phyloP scores from a whole-genome alignment of 345 rosid species.

The Triadica sebifera region DNA sequence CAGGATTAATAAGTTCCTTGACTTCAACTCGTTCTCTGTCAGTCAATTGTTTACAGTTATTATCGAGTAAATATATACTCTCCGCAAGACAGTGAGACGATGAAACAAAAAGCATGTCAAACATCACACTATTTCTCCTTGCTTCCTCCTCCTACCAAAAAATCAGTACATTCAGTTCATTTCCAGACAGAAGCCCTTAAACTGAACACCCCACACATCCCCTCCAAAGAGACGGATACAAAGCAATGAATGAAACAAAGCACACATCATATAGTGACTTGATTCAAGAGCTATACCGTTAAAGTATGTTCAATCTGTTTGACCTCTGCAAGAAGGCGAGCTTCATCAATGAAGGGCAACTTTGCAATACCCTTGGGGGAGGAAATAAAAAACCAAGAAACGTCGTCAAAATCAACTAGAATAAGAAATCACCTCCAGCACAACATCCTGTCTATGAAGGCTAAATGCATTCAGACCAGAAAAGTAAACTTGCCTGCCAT shows the following conservation, averaged over 20 bases:
- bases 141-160: constrained; percentile 68
- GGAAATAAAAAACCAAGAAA: constrained; percentile 9
- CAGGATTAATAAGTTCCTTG: constrained; percentile 57
- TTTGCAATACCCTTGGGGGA: constrained; percentile 67
- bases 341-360: constrained; percentile 89
- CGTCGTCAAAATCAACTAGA: not conserved
- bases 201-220: not conserved
- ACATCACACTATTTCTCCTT: constrained; percentile 69
- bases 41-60: constrained; percentile 49
- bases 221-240: not conserved
- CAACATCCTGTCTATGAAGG: not conserved
- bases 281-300: constrained; percentile 47
- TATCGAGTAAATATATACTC: constrained; percentile 65
- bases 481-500: constrained; percentile 69
- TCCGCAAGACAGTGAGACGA: constrained; percentile 75
- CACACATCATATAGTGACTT: constrained; percentile 1
- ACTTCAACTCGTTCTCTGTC: constrained; percentile 41
- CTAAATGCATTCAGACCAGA: constrained; percentile 10
- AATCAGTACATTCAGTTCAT: constrained; percentile 7
- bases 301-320: constrained; percentile 57
- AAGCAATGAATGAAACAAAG: not conserved
- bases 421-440: not conserved
- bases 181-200: not conserved
- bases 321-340: constrained; percentile 76
- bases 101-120: constrained; percentile 75